These are phyloP conservation scores for Claviceps sp. DNA, from an alignment of 2,329 filamentous ascomycete genomes.

Conservation along the genomic window DNA sequence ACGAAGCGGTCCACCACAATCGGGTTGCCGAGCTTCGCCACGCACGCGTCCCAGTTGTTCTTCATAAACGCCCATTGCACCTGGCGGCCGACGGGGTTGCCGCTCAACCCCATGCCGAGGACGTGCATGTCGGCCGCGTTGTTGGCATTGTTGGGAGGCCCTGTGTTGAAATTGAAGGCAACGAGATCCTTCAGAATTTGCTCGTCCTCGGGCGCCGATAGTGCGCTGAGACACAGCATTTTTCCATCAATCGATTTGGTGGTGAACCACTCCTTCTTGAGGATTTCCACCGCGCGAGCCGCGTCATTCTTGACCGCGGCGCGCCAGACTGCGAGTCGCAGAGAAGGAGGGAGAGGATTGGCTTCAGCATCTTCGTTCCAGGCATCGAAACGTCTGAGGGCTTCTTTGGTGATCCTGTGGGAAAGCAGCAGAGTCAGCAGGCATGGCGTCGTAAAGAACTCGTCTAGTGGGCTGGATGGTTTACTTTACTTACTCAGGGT, in stretches of 20 bases:
- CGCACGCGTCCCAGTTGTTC: constrained; percentile 64
- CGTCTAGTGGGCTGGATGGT: no score
- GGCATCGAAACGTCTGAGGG: constrained; percentile 64
- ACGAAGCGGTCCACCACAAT: constrained; percentile 85
- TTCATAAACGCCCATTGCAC: constrained; percentile 79
- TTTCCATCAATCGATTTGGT: constrained; percentile 84
- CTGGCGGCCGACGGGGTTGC: constrained; percentile 58
- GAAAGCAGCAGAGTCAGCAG: neutral
- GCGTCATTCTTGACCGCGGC: constrained; percentile 61
- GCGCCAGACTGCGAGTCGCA: constrained; percentile 69
- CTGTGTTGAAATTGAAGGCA: constrained; percentile 64
- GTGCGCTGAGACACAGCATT: constrained; percentile 64
- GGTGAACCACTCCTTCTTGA: constrained; percentile 74
- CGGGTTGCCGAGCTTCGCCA: constrained; percentile 64
- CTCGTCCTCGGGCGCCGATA: constrained; percentile 59
- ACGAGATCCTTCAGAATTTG: constrained; percentile 54
- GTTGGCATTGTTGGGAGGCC: constrained; percentile 48
- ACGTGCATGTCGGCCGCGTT: constrained; percentile 79
- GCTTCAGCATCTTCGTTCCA: constrained; percentile 58
- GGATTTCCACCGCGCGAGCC: constrained; percentile 51
- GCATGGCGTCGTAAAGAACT: no score
- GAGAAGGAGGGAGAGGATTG: constrained; percentile 63
- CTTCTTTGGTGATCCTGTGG: constrained; percentile 53
- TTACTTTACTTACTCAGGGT: constrained; percentile 50
- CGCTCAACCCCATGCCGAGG: constrained; percentile 57